phyloP scores from a whole-genome alignment of 1,284 basidiomycete genomes.

The Cryptococcus sp. region DNA sequence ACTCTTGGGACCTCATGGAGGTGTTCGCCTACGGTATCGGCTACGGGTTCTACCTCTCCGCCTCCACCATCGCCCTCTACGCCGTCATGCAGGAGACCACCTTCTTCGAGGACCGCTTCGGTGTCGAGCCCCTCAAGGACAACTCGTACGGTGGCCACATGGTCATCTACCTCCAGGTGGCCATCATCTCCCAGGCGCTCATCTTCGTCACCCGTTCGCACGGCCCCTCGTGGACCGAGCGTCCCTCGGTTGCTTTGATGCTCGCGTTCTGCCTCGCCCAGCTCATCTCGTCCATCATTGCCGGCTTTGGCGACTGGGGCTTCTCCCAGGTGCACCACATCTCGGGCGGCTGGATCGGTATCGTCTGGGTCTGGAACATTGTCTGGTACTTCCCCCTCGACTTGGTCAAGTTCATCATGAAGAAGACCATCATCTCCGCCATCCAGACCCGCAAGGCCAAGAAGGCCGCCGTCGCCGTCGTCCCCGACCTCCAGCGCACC shows the following conservation, averaged over 20 bases:
- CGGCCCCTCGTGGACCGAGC: constrained; percentile 97
- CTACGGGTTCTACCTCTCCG: constrained; percentile 88
- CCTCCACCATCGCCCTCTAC: constrained; percentile 80
- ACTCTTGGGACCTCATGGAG: constrained; percentile 93
- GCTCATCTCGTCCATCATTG: constrained; percentile 91
- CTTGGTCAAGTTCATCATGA: constrained; percentile 93
- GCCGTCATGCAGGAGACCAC: constrained; percentile 78
- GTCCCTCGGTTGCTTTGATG: constrained; percentile 85
- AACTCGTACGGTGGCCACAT: constrained; percentile 55
- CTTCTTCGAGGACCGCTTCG: constrained; percentile 87
- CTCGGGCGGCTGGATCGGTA: constrained; percentile 92
- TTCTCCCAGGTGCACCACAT: constrained; percentile 75
- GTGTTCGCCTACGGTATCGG: constrained; percentile 94
- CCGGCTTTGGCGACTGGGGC: constrained; percentile 85
- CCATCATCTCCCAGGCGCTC: constrained; percentile 95
- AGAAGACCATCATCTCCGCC: constrained; percentile 80
- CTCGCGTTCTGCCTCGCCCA: constrained; percentile 88
- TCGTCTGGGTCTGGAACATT: constrained; percentile 95
- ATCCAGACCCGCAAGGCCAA: constrained; percentile 68
- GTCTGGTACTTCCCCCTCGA: constrained; percentile 93
- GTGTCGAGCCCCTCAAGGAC: constrained; percentile 59
- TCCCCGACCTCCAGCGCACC: constrained; percentile 66
- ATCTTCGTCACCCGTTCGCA: constrained; percentile 97
- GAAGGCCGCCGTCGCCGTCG: constrained; percentile 51
- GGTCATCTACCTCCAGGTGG: constrained; percentile 76